Evolutionary conservation across 1,139 yeast genomes (phyloP).

Genomic region (Lodderomyces beijingensis): DNA sequence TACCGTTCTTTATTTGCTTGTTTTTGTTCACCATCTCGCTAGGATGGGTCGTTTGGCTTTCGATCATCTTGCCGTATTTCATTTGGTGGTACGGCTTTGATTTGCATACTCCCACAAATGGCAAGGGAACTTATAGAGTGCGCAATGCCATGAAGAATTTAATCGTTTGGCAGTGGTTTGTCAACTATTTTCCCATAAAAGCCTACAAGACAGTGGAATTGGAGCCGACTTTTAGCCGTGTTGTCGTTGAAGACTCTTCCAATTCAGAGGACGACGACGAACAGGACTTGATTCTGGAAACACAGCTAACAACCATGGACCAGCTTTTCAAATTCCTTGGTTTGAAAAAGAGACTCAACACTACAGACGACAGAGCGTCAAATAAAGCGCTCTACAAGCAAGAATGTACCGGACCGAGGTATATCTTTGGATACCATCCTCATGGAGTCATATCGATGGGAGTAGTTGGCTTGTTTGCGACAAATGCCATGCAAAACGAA

Average conservation of each 20-base stretch:
- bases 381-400: conserved; percentile 17
- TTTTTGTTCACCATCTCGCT: conserved; percentile 55
- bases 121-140: conserved; percentile 56
- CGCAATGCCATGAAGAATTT: conserved; percentile 57
- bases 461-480: conserved; percentile 79
- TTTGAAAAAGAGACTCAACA: conserved; percentile 36
- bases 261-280: conserved; percentile 30
- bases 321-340: conserved; percentile 35
- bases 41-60: conserved; percentile 69
- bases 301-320: conserved; percentile 35
- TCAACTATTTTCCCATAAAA: conserved; percentile 73
- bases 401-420: conserved; percentile 64
- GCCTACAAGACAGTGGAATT: conserved; percentile 70
- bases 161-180: conserved; percentile 69
- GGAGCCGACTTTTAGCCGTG: conserved; percentile 64
- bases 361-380: conserved; percentile 8
- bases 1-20: conserved; percentile 54
- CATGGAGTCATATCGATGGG: conserved; percentile 96
- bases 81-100: conserved; percentile 57
- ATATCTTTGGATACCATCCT: conserved; percentile 93
- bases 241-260: conserved; percentile 23
- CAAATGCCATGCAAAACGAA: conserved; percentile 60
- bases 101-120: conserved; percentile 68
- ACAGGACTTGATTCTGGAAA: conserved; percentile 40
- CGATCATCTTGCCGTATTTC: conserved; percentile 49